phyloP scores from a whole-genome alignment of 1,139 yeast genomes.

The Sugiyamaella paludigena region DNA sequence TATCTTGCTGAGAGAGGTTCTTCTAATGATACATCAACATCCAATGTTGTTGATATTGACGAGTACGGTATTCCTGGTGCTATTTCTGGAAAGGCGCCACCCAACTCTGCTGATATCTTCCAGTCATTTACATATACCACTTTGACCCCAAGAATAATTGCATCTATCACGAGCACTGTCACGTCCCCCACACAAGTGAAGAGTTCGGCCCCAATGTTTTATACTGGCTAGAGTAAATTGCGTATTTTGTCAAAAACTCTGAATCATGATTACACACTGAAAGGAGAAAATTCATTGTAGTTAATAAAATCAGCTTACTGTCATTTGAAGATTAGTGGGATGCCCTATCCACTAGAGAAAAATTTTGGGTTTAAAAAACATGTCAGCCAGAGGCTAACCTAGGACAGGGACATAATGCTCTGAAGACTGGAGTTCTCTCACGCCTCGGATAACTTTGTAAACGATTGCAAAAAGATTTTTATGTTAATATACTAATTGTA shows the following conservation, averaged over 20 bases:
- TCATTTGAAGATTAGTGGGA: too few relatives aligned
- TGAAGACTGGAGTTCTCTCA: too few relatives aligned
- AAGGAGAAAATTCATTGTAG: too few relatives aligned
- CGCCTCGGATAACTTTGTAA: background rate
- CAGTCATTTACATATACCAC: constrained; percentile 14
- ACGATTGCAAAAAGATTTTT: background rate
- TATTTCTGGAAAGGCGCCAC: constrained; percentile 16
- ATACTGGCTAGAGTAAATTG: background rate
- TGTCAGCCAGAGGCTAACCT: too few relatives aligned
- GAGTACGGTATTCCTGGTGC: constrained; percentile 22
- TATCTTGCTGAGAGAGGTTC: constrained; percentile 56
- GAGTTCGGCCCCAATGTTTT: constrained; percentile 10
- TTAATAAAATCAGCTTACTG: too few relatives aligned
- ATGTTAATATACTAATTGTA: background rate
- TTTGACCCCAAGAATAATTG: constrained; percentile 18
- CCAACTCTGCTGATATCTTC: constrained; percentile 4
- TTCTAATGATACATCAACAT: constrained; percentile 8
- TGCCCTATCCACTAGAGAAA: too few relatives aligned
- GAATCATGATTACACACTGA: too few relatives aligned
- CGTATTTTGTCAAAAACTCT: too few relatives aligned
- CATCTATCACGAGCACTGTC: background rate
- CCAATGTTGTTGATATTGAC: constrained; percentile 21
- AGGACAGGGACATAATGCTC: too few relatives aligned
- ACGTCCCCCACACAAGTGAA: background rate
- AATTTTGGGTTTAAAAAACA: too few relatives aligned